phyloP scores from a whole-genome alignment of 164 flowering plant species.

The Dillenia turbinata region DNA sequence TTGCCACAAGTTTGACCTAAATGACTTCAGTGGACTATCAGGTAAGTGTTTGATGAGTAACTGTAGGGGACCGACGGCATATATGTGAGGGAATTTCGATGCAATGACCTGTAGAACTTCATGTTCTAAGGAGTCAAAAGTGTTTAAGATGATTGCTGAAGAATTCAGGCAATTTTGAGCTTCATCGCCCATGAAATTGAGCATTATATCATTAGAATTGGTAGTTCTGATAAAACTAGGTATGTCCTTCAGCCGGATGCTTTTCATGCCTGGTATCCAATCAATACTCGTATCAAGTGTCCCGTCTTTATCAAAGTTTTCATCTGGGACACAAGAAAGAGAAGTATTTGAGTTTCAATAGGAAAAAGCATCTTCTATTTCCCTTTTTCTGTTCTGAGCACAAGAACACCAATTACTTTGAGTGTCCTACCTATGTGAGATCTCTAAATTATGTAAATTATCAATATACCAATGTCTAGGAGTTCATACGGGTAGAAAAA shows the following conservation, averaged over 20 bases:
- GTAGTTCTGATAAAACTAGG: conserved; percentile 35
- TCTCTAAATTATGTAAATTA: too few species aligned
- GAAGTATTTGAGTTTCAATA: too few species aligned
- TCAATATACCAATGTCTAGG: too few species aligned
- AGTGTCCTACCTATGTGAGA: too few species aligned
- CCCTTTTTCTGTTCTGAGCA: too few species aligned
- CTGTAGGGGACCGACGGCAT: conserved; percentile 10
- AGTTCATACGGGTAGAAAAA: too few species aligned
- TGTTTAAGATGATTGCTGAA: conserved; percentile 25
- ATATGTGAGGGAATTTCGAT: background rate
- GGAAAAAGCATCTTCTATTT: too few species aligned
- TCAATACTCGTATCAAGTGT: conserved; percentile 29
- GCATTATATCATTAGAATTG: conserved; percentile 20
- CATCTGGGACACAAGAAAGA: conserved; percentile 20
- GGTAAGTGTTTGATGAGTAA: background rate
- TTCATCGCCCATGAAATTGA: conserved; percentile 23
- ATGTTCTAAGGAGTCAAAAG: conserved; percentile 14
- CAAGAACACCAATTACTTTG: too few species aligned
- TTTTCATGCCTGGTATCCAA: conserved; percentile 36
- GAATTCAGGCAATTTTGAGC: conserved; percentile 17
- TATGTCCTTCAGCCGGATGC: conserved; percentile 31
- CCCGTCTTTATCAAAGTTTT: conserved; percentile 29
- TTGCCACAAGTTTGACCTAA: conserved; percentile 5
- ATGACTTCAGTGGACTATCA: conserved; percentile 5
- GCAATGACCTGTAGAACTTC: conserved; percentile 11